Evolutionary conservation across 768 basidiomycete genomes (phyloP).

Genomic region (Lenzites betulinus): DNA sequence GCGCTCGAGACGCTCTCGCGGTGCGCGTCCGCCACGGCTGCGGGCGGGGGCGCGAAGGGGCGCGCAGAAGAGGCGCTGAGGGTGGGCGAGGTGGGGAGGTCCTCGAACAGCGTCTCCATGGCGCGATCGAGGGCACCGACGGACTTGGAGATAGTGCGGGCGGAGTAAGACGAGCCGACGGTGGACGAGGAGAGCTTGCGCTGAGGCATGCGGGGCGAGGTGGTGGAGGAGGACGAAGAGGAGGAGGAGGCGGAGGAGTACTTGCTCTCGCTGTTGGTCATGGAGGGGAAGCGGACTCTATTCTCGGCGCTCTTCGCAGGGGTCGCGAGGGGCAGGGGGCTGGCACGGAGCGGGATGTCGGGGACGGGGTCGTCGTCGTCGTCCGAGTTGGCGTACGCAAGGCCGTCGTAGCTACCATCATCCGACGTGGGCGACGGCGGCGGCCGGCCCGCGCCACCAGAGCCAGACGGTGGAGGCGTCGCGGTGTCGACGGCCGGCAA

Average conservation of each 20-base stretch:
- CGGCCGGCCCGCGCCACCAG: slow-evolving; percentile 5
- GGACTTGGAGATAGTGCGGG: slow-evolving; percentile 32
- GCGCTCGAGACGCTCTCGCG: slow-evolving; percentile 53
- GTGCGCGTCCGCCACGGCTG: slow-evolving; percentile 31
- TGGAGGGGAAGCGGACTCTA: slow-evolving; percentile 41
- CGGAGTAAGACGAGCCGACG: slow-evolving; percentile 29
- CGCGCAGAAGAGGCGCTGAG: slow-evolving; percentile 30
- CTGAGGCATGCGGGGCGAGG: slow-evolving; percentile 28
- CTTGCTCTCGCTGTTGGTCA: slow-evolving; percentile 25
- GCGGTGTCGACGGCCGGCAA: slow-evolving; percentile 24
- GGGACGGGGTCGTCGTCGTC: slow-evolving; percentile 14
- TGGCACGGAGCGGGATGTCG: slow-evolving; percentile 15
- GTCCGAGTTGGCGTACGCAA: slow-evolving; percentile 23
- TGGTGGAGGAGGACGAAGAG: slow-evolving; percentile 18
- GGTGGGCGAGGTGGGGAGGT: slow-evolving; percentile 34
- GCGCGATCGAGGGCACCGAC: slow-evolving; percentile 48
- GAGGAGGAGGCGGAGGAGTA: slow-evolving; percentile 20
- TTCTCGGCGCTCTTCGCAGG: slow-evolving; percentile 9
- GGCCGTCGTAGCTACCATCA: slow-evolving; percentile 19
- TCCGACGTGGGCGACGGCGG: slow-evolving; percentile 17
- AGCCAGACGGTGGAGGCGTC: not conserved
- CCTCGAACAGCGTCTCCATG: slow-evolving; percentile 54
- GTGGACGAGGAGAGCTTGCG: slow-evolving; percentile 34
- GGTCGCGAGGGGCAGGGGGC: slow-evolving; percentile 17
- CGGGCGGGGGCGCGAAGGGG: slow-evolving; percentile 31